These are phyloP conservation scores for Phytophthora kernoviae DNA, from an alignment of 352 stramenopile species.

Conservation along the genomic window DNA sequence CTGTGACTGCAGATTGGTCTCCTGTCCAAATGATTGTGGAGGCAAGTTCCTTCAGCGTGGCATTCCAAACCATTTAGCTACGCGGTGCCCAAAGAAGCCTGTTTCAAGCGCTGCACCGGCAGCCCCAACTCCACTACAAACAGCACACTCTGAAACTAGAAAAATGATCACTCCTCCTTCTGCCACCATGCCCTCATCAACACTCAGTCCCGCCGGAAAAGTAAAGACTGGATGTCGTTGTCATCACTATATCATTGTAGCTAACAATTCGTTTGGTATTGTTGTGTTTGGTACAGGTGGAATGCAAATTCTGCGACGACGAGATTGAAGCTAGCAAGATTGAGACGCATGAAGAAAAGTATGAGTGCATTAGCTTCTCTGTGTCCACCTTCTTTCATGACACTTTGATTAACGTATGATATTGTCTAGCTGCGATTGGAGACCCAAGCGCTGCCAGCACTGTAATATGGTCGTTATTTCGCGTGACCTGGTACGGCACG, in stretches of 20 bases:
- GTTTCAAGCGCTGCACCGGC: not conserved
- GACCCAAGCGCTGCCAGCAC: conserved; percentile 75
- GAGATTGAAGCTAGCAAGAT: conserved; percentile 59
- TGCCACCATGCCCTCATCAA: not conserved
- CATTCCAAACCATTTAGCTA: conserved; percentile 76
- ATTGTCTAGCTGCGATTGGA: conserved; percentile 72
- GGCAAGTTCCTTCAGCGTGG: conserved; percentile 82
- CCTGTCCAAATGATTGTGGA: conserved; percentile 78
- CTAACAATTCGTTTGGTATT: not conserved
- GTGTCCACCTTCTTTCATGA: not conserved
- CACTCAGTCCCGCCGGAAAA: conserved; percentile 8
- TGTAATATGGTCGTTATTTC: conserved; percentile 87
- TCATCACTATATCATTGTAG: not conserved
- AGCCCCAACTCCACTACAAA: conserved; percentile 5
- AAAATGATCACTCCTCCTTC: conserved; percentile 10
- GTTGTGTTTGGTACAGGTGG: conserved; percentile 28
- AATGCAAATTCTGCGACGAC: conserved; percentile 87
- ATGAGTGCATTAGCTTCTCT: not conserved
- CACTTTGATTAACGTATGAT: not conserved
- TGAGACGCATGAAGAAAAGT: conserved; percentile 70
- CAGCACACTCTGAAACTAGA: conserved; percentile 7
- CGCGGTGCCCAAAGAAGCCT: conserved; percentile 59
- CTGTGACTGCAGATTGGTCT: conserved; percentile 79
- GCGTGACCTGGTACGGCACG: conserved; percentile 62
- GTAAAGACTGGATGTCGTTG: conserved; percentile 1